Conservation (phyloP, 768 basidiomycete genomes). For the Suillus hirtellus region DNA sequence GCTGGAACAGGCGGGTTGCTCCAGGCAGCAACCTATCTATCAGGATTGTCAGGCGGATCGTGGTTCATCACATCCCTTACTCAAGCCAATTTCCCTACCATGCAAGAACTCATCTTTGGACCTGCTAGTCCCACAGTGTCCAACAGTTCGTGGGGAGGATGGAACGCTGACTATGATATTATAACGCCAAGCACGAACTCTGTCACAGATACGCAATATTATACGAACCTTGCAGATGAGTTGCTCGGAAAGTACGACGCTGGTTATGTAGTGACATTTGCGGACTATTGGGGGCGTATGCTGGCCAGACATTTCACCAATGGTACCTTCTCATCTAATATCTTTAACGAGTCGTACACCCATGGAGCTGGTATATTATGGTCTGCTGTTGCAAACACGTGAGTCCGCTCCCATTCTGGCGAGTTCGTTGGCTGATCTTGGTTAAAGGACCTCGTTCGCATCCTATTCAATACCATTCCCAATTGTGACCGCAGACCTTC, state of each 20-base stretch:
- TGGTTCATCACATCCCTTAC: conserved; percentile 42
- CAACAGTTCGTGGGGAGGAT: conserved; percentile 33
- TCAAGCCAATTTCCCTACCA: conserved; percentile 41
- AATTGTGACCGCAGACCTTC: conserved; percentile 33
- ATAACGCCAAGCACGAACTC: conserved; percentile 21
- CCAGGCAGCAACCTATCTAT: conserved; percentile 52
- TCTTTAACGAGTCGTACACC: conserved; percentile 27
- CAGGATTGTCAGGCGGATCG: conserved; percentile 50
- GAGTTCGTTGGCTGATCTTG: conserved; percentile 8
- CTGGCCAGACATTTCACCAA: conserved; percentile 41
- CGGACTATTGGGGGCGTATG: conserved; percentile 28
- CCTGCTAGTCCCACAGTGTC: conserved; percentile 18
- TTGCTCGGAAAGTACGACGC: conserved; percentile 31
- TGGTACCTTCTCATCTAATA: conserved; percentile 35
- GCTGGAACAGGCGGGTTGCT: conserved; percentile 52
- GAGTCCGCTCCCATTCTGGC: conserved; percentile 13
- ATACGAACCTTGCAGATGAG: conserved; percentile 26
- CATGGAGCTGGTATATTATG: conserved; percentile 39
- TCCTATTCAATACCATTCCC: conserved; percentile 41
- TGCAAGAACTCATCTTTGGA: conserved; percentile 41
- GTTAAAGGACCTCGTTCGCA: conserved; percentile 32
- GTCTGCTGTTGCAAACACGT: conserved; percentile 36
- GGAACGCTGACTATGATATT: conserved; percentile 30
- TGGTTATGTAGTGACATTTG: conserved; percentile 33
- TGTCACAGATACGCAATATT: conserved; percentile 18